Base-by-base conservation (phyloP, 1,139 yeast genomes). In the Zygosaccharomyces sapae region DNA sequence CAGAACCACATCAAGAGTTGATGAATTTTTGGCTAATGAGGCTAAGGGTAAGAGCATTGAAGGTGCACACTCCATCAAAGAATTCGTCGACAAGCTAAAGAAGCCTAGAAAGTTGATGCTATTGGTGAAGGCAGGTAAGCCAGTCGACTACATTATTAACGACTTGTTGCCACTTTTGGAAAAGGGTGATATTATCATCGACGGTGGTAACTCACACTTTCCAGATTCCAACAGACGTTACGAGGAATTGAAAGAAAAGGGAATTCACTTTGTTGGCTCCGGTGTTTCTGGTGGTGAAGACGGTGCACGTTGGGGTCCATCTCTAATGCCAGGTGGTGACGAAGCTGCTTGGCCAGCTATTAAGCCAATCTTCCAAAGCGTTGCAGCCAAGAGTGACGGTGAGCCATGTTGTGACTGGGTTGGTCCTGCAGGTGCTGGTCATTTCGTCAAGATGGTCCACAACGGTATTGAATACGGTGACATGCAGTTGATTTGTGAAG, bases 331-430 rank as follows among this genome's bases (percentile, higher is more conserved):
- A 62, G 98, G 98, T 83, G 98, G 98, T 69, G 86, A 89, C 70
- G 80, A 77, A 61, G 97, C 86, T 65, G 98, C 98, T 58, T 92
- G 98, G 98, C 97, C 97, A 58, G 95, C 88, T 74, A 86, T 92
- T 68, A 92, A 92, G 81, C 83, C 81, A 53, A 92, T 92, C 66
- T 90, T 92, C 89, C 98, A 92, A 77, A 81, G 90, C 52, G 86
- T 92, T 64, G 76, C 97, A 50, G 98, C 98, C 67, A 88, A 92
- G 78, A 72, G 95, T 55, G 97, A 92, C 66, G 97, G 96, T 63
- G 97, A 92, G 75, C 96, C 98, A 69, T 92, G 98, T 77, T 92
- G 98, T 76, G 98, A 92, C 81, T 92, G 98, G 98, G 97, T 92
- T 65, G 98, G 98, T 67, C 95, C 90, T 63, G 96, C 95, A 51